phyloP scores from a whole-genome alignment of 192 early-diverging fungal species.

The Helicostylum pulchrum region DNA sequence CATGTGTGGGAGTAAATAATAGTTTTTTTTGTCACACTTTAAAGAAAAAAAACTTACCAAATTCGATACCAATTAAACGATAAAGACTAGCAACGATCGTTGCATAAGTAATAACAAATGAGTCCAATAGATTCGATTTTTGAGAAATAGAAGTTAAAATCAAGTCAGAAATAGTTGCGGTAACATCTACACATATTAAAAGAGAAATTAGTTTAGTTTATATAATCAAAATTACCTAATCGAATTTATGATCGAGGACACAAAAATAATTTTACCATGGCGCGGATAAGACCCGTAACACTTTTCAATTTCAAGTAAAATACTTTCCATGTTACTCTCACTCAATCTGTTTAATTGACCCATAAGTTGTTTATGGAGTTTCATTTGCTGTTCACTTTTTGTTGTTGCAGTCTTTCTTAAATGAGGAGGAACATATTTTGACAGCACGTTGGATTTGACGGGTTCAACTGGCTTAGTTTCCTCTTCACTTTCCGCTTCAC shows the following conservation, averaged over 20 bases:
- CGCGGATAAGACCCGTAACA: slow-evolving; percentile 59
- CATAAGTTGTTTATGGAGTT: slow-evolving; percentile 77
- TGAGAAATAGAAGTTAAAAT: slow-evolving; percentile 77
- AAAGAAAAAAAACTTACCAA: slow-evolving; percentile 47
- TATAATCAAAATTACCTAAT: no score
- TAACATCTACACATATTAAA: slow-evolving; percentile 61
- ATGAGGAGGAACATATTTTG: slow-evolving; percentile 89
- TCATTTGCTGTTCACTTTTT: slow-evolving; percentile 67
- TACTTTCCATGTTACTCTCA: slow-evolving; percentile 89
- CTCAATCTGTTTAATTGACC: slow-evolving; percentile 89
- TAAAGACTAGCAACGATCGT: slow-evolving; percentile 80
- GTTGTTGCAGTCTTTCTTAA: slow-evolving; percentile 58
- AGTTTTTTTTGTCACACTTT: slow-evolving; percentile 28
- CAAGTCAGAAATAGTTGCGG: slow-evolving; percentile 74
- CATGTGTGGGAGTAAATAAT: background rate
- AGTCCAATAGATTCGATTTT: slow-evolving; percentile 84
- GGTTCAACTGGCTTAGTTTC: background rate
- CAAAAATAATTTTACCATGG: slow-evolving; percentile 22
- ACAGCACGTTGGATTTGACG: slow-evolving; percentile 8
- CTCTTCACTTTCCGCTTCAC: background rate
- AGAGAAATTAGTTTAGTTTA: background rate
- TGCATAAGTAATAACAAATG: slow-evolving; percentile 88
- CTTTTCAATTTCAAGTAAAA: slow-evolving; percentile 76
- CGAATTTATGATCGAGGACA: no score
- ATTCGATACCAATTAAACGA: slow-evolving; percentile 81